Base-by-base conservation (phyloP, 306 rosid genomes). In the Malus asiatica region DNA sequence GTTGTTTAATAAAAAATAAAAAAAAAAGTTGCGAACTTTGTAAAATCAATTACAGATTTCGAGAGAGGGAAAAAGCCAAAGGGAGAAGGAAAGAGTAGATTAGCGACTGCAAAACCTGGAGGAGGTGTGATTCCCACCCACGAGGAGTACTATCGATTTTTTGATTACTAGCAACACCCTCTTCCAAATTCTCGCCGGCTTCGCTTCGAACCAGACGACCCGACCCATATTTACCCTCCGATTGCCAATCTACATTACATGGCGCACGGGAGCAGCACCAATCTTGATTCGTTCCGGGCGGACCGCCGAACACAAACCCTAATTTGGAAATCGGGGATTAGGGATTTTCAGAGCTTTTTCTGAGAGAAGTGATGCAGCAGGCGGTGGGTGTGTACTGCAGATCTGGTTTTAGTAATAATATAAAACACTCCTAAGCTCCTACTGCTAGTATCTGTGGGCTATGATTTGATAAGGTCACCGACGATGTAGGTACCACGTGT, bases 81-180 rank as follows among this genome's bases (percentile, higher is more conserved):
- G 60, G 19, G 29, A 30, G 48, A 82, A 48, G 3, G 46, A 40
- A 75, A 38, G 51, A 60, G 18, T 33, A 45, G 65, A 40, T 58
- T 91, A 94, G 84, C 97, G 97, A 87, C 97, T 77, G 71, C 97
- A 94, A 87, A 94, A 94, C 89, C 98, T 91, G 90, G 93, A 90
- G 48, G 97, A 88, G 45, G 96, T 91, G 84, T 91, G 98, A 69
- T 90, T 94, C 15, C 96, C 97, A 91, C 94, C 96, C 96, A 91
- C 95, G 93, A 94, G 98, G 94, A 91, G 80, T 7, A 83, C 96
- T 86, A 87, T 88, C 68, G 97, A 84, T 35, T 81, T 91, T 87
- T 91, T 96, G 61, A 92, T 82, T 72, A 90, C 91, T 86, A 91
- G 84, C 95, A 93, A 91, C 27, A 89, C 95, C 83, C 89, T 81